These are phyloP conservation scores for Dipteronia sinensis DNA, from an alignment of 345 rosid species.

Conservation along the genomic window DNA sequence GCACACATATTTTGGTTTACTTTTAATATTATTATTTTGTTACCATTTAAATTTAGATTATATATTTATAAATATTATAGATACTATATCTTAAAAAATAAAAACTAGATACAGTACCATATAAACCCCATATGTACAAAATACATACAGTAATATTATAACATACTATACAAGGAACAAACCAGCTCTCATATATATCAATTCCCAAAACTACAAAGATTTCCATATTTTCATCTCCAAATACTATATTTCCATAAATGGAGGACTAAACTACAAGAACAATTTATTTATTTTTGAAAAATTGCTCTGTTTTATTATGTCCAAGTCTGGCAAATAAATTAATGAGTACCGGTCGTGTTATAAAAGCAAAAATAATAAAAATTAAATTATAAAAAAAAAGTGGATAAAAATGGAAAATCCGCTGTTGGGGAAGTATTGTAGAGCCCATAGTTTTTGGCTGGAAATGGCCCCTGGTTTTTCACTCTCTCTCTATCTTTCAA, in stretches of 20 bases:
- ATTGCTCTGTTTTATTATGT: neutral
- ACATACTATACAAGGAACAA: neutral
- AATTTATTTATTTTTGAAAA: neutral
- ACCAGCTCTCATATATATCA: neutral
- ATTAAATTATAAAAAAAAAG: no score
- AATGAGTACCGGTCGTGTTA: neutral
- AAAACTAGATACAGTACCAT: no score
- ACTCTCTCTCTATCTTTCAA: constrained; percentile 17
- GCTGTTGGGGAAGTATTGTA: constrained; percentile 37
- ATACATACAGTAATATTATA: no score
- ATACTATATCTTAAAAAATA: no score
- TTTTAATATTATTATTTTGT: no score
- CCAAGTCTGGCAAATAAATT: neutral
- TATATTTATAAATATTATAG: no score
- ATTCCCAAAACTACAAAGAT: neutral
- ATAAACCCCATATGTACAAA: no score
- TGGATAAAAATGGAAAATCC: constrained; percentile 29
- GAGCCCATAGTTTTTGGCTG: constrained; percentile 53
- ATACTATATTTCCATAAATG: neutral
- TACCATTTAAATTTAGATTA: no score
- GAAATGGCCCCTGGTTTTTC: constrained; percentile 82
- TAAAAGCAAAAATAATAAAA: neutral
- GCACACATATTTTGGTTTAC: no score
- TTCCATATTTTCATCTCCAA: neutral
- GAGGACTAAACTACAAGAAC: neutral